Base-by-base conservation (phyloP, 345 rosid genomes). In the Lenwebbia sp. region DNA sequence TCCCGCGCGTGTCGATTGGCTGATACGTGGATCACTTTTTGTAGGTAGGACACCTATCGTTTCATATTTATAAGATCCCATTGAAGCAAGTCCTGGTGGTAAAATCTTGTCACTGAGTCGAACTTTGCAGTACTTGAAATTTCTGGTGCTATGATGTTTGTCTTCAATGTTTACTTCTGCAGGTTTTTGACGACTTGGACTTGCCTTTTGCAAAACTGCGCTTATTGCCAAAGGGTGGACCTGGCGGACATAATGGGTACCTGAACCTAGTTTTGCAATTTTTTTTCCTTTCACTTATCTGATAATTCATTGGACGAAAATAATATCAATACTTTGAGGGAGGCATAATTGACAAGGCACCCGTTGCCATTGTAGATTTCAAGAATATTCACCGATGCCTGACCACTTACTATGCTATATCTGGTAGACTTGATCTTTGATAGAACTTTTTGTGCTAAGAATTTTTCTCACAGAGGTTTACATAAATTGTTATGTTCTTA, bases 231-330 rank as follows among this genome's bases (percentile, higher is more conserved):
- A 97, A 97, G 93, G 99, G 99, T 87, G 99, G 99, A 84, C 99
- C 95, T 87, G 99, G 99, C 30, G 99, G 99, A 83, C 98, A 97
- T 86, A 97, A 96, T 23, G 99, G 99, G 99, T 97, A n/a, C n/a
- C n/a, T n/a, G n/a, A n/a, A 54, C 47, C 54, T 81, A 83, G 57
- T 83, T n/a, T 23, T 28, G 81, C 53, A 70, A 4, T 70, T 55
- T 13, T 17, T 62, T 62, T 62, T 13, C 5, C 23, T 17, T 30
- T 62, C 76, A 62, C 22, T 15, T 62, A 41, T 60, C 76, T 41
- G 8, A 30, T 62, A 30, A 30, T 62, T 62, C 1, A 1, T 15
- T 62, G 0, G 76, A 62, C 41, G 33, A 62, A 30, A 22, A 62
- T 30, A 62, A 2, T 15, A 3, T 62, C 76, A 15, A 62, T 30